These are phyloP conservation scores for Myriosclerotinia duriaeana DNA, from an alignment of 2,329 filamentous ascomycete genomes.

Conservation along the genomic window DNA sequence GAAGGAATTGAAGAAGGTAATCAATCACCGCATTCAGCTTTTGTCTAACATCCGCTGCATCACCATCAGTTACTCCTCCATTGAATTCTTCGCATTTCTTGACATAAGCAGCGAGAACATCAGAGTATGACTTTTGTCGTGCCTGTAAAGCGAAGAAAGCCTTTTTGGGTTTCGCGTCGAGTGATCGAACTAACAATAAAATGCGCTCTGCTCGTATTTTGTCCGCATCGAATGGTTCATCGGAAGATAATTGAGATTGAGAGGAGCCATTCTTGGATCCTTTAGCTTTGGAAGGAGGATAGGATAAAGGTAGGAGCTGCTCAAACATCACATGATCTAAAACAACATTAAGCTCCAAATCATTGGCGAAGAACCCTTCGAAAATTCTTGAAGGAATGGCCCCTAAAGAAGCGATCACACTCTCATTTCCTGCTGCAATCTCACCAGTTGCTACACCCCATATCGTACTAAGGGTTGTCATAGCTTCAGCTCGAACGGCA, in stretches of 20 bases:
- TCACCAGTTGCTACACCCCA: constrained; percentile 94
- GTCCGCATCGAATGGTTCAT: constrained; percentile 61
- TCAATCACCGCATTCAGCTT: constrained; percentile 72
- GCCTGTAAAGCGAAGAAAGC: constrained; percentile 86
- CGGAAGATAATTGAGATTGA: constrained; percentile 49
- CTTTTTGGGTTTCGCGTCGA: constrained; percentile 75
- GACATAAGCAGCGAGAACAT: constrained; percentile 73
- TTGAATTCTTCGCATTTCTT: constrained; percentile 87
- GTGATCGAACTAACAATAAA: constrained; percentile 73
- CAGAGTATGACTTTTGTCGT: constrained; percentile 72
- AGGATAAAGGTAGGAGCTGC: constrained; percentile 83
- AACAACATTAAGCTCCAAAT: constrained; percentile 78
- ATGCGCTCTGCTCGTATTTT: constrained; percentile 81
- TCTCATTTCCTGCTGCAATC: constrained; percentile 78
- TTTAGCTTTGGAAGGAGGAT: constrained; percentile 69
- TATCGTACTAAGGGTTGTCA: constrained; percentile 77
- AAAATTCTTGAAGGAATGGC: constrained; percentile 83
- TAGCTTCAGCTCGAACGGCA: constrained; percentile 79
- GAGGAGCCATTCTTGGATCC: constrained; percentile 60
- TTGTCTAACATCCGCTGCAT: constrained; percentile 64
- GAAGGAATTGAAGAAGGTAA: constrained; percentile 71
- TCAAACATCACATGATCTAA: constrained; percentile 86
- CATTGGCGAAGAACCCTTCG: constrained; percentile 86
- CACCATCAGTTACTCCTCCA: constrained; percentile 75
- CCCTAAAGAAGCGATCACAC: constrained; percentile 70